These are phyloP conservation scores for Camelina laxa DNA, from an alignment of 345 rosid genomes.

Conservation along the genomic window DNA sequence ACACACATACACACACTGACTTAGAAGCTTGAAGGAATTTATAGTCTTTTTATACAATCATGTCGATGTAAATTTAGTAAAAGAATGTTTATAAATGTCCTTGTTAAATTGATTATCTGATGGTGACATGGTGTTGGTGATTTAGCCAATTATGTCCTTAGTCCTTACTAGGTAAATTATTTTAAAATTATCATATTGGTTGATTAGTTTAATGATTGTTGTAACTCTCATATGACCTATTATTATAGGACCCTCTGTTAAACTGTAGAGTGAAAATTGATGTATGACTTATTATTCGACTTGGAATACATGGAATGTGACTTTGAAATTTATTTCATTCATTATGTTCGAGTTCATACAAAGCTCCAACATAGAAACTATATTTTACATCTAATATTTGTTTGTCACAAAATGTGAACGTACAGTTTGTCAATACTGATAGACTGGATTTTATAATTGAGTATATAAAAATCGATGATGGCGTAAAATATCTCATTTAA, in stretches of 20 bases:
- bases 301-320: slow-evolving; percentile 5
- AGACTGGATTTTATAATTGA: not conserved
- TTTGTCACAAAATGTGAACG: slow-evolving; percentile 23
- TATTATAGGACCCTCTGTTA: not conserved
- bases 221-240: not conserved
- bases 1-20: not conserved
- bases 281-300: not conserved
- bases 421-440: not conserved
- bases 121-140: not conserved
- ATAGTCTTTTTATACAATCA: not conserved
- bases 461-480: not conserved
- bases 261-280: not conserved
- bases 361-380: not conserved
- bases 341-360: not conserved
- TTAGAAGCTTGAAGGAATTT: not conserved
- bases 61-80: not conserved
- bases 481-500: too few species aligned
- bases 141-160: slow-evolving; percentile 9
- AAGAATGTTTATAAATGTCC: not conserved
- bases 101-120: not conserved
- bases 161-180: slow-evolving; percentile 3
- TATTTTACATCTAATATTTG: not conserved
- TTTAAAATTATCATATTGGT: not conserved
- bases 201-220: not conserved
- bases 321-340: not conserved